A percentile compares a stretch with the other conserved stretches of the same genome.
These are phyloP conservation scores for Blepharisma stoltei DNA, from an alignment of 73 alveolate species.

Conservation along the genomic window DNA sequence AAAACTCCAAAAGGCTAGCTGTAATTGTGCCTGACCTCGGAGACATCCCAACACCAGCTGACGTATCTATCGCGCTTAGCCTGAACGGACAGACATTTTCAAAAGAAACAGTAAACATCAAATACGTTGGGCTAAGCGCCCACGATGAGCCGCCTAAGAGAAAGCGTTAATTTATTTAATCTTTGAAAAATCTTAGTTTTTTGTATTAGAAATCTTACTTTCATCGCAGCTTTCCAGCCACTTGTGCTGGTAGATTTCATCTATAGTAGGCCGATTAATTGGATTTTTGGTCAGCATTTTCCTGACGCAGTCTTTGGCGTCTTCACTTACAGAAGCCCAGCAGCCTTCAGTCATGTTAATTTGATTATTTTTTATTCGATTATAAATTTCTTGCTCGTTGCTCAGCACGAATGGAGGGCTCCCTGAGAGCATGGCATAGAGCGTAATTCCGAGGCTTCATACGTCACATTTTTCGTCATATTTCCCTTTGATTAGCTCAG, in stretches of 20 bases:
- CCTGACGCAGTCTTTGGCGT: too few species aligned
- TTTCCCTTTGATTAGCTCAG: background rate
- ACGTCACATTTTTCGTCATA: background rate
- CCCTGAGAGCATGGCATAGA: background rate
- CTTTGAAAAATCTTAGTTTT: too few species aligned
- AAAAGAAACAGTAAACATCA: conserved; percentile 53
- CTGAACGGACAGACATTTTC: conserved; percentile 49
- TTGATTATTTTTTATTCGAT: too few species aligned
- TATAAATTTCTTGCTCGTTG: too few species aligned
- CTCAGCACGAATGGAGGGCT: background rate
- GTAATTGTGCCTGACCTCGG: conserved; percentile 64
- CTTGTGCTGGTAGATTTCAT: too few species aligned
- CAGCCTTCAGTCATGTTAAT: too few species aligned
- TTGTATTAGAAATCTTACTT: too few species aligned
- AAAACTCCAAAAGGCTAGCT: conserved; percentile 49
- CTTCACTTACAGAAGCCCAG: too few species aligned
- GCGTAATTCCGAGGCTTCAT: background rate
- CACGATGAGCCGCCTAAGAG: conserved; percentile 48
- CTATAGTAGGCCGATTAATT: too few species aligned
- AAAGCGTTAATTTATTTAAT: too few species aligned
- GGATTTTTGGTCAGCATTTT: too few species aligned
- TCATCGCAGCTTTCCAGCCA: too few species aligned
- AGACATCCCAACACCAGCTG: conserved; percentile 37
- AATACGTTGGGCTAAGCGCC: conserved; percentile 49
- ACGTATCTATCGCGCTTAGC: conserved; percentile 38